Percentiles rank a stretch among this genome's conserved stretches.
Evolutionary conservation across 768 basidiomycete species (phyloP).

Genomic region (Imleria badia): DNA sequence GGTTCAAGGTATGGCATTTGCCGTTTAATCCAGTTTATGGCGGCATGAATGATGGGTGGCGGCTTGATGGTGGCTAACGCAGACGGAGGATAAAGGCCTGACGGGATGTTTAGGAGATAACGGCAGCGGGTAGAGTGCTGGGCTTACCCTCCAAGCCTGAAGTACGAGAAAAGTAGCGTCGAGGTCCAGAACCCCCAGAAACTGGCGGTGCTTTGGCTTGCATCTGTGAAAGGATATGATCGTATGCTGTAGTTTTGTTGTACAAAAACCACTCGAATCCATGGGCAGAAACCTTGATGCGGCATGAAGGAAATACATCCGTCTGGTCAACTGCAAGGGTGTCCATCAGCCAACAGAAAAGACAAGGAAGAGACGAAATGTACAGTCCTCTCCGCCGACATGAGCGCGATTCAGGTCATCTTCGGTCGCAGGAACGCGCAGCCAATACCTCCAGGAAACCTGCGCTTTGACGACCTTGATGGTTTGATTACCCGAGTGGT

Average conservation of each 20-base stretch:
- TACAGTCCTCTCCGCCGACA: slow-evolving; percentile 55
- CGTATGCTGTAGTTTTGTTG: slow-evolving; percentile 87
- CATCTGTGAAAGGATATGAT: slow-evolving; percentile 81
- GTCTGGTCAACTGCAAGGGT: slow-evolving; percentile 34
- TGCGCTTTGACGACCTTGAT: slow-evolving; percentile 81
- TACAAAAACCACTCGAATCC: slow-evolving; percentile 94
- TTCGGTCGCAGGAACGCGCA: slow-evolving; percentile 74
- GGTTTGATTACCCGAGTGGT: slow-evolving; percentile 92
- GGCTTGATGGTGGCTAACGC: slow-evolving; percentile 29
- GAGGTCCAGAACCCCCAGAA: slow-evolving; percentile 32
- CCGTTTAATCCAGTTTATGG: slow-evolving; percentile 50
- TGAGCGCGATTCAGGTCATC: slow-evolving; percentile 55
- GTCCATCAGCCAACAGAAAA: slow-evolving; percentile 5
- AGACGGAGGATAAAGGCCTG: slow-evolving; percentile 27
- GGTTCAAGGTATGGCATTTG: slow-evolving; percentile 74
- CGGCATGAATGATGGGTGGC: slow-evolving; percentile 38
- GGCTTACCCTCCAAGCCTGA: slow-evolving; percentile 40
- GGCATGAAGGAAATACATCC: slow-evolving; percentile 56
- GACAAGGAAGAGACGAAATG: slow-evolving; percentile 23
- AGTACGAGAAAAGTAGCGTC: slow-evolving; percentile 39
- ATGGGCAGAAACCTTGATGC: slow-evolving; percentile 76
- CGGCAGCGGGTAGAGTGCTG: background rate
- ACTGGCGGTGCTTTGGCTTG: slow-evolving; percentile 33
- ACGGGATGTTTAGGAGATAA: background rate
- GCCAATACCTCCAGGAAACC: slow-evolving; percentile 94